These are phyloP conservation scores for Phytophthora meadii DNA, from an alignment of 352 stramenopile species.

Conservation along the genomic window DNA sequence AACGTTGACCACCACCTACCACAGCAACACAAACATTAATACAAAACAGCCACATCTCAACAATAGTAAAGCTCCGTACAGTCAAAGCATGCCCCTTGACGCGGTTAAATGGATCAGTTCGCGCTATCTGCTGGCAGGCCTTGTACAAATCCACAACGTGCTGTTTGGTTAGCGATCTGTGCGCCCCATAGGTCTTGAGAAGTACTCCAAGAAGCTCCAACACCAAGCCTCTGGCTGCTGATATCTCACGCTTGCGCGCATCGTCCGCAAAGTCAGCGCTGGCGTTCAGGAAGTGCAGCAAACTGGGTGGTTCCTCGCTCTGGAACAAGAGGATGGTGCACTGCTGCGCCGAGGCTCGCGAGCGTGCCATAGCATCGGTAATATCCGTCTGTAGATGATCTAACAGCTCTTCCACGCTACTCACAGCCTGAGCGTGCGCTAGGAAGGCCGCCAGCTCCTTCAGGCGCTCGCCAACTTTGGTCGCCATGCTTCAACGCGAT, in stretches of 20 bases:
- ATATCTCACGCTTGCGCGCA: constrained; percentile 66
- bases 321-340: constrained; percentile 73
- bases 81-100: constrained; percentile 59
- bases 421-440: constrained; percentile 59
- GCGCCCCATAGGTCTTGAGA: constrained; percentile 53
- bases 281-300: constrained; percentile 63
- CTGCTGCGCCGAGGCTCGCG: constrained; percentile 64
- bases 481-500: constrained; percentile 44
- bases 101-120: constrained; percentile 68
- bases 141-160: constrained; percentile 53
- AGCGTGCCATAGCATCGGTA: constrained; percentile 59
- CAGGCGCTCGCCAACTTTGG: constrained; percentile 58
- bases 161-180: constrained; percentile 55
- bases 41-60: not conserved
- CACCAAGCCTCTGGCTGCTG: constrained; percentile 50
- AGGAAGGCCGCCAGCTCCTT: constrained; percentile 71
- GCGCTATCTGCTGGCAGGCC: constrained; percentile 61
- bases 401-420: constrained; percentile 73
- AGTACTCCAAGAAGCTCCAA: constrained; percentile 60
- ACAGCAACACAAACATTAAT: not conserved
- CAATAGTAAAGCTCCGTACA: constrained; percentile 2
- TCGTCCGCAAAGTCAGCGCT: constrained; percentile 58
- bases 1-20: constrained; percentile 63
- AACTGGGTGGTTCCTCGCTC: constrained; percentile 54
- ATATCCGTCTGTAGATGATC: constrained; percentile 59